Evolutionary conservation across 805 yeast species (phyloP).

Genomic region (Hanseniaspora jakobsenii): DNA sequence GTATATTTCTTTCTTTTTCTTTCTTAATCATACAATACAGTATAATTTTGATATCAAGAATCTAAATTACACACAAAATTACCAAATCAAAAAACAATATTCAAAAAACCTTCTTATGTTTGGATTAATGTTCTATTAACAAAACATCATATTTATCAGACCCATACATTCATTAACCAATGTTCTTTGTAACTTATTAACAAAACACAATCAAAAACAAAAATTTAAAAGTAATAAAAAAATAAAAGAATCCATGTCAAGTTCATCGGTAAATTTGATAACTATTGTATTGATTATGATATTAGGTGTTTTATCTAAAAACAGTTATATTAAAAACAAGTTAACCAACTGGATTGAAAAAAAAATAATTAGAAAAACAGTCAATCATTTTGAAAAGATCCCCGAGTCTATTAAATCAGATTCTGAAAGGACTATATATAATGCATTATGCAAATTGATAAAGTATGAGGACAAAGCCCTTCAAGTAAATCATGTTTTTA

Average conservation of each 20-base stretch:
- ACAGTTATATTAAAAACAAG: not conserved
- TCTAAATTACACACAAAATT: too few species aligned
- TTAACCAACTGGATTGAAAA: not conserved
- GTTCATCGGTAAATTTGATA: not conserved
- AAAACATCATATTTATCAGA: too few species aligned
- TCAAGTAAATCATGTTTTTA: constrained; percentile 5
- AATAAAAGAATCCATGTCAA: too few species aligned
- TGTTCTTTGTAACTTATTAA: too few species aligned
- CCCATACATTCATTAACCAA: too few species aligned
- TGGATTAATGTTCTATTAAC: too few species aligned
- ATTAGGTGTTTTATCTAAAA: not conserved
- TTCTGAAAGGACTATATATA: not conserved
- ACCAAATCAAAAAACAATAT: too few species aligned
- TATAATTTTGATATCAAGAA: too few species aligned
- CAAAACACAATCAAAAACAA: not conserved
- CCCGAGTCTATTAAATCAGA: not conserved
- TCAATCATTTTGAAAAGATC: not conserved
- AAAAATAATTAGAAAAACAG: not conserved
- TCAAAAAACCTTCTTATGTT: too few species aligned
- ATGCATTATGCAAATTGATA: constrained; percentile 3
- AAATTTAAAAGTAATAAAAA: too few species aligned
- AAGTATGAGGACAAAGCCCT: constrained; percentile 10
- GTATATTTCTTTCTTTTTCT: too few species aligned
- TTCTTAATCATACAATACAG: too few species aligned
- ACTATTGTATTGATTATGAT: not conserved